Evolutionary conservation across 805 yeast species (phyloP), one percentile per base, ranked within the genome.

Genomic region (Saitoella complicata): DNA sequence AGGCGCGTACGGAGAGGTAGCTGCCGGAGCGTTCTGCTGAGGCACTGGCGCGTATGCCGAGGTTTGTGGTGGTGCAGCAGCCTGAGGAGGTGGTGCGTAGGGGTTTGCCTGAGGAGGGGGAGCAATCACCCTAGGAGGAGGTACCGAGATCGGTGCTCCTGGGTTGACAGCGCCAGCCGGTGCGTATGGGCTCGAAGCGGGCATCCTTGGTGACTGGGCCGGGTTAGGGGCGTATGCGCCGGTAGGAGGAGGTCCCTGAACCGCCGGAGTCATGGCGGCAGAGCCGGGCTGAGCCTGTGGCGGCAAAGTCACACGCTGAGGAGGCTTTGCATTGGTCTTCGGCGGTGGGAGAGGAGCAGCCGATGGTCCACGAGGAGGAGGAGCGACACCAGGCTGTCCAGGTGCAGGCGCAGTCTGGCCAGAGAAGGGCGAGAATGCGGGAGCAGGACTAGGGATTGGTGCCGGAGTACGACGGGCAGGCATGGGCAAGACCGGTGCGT

Each of bases 131-230:
- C 41, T 7, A 21, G 36, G 8, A 38, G 34, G 12, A 13, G 44
- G 31, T 12, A 35, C 35, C 21, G 33, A 30, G 13, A 29, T 37
- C 32, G 13, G n/a, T 41, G 36, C 33, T 7, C 34, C 31, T 30
- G 37, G 34, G 6, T 42, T 38, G 13, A 50, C 34, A 13, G 47
- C 49, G 33, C 56, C 53, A 31, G 57, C 52, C 32, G 69, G 64
- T 7, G 69, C 71, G 48, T 65, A 68, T 39, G 71, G 67, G 50
- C 65, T 64, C 45, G 53, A 54, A 32, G 47, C 33, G 31, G 36
- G 37, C 39, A 40, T 7, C 32, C 39, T n/a, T 10, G 48, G 39
- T 11, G 48, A 44, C 31, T 46, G 46, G 4, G 47, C 37, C 7
- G 43, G 31, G 7, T 30, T 9, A 21, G 47, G 46, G 5, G 43